A percentile compares a stretch with the other conserved stretches of the same genome.
Evolutionary conservation across 2,329 filamentous ascomycete species (phyloP).

Genomic region (Zymoseptoria tritici): DNA sequence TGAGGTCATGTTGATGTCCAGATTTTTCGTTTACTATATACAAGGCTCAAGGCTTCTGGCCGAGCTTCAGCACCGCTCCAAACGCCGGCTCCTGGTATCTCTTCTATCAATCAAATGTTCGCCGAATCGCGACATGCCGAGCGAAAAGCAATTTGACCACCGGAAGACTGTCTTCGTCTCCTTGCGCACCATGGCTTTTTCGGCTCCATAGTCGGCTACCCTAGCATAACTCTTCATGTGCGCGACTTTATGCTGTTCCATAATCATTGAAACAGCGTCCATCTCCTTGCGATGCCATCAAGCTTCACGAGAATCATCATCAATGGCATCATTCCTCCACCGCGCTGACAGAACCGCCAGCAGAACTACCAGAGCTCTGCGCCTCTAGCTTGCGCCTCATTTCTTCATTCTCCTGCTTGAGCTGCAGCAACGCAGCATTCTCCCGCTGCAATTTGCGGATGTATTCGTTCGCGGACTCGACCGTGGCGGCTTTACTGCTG

Average conservation of each 20-base stretch:
- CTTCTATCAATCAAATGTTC: background rate
- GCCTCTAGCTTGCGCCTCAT: constrained; percentile 21
- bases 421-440: constrained; percentile 19
- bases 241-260: background rate
- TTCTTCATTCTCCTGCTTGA: constrained; percentile 25
- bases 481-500: constrained; percentile 90
- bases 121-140: background rate
- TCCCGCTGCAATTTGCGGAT: constrained; percentile 79
- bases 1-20: background rate
- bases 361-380: constrained; percentile 1
- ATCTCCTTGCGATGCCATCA: background rate
- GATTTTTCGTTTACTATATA: background rate
- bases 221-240: background rate
- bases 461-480: constrained; percentile 94
- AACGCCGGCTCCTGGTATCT: background rate
- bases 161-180: background rate
- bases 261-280: background rate
- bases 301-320: background rate
- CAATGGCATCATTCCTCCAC: background rate
- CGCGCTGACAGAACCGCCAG: constrained; percentile 1
- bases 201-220: background rate
- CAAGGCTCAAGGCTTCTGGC: constrained; percentile 1
- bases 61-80: background rate
- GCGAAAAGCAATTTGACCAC: background rate
- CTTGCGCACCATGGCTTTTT: background rate